Evolutionary conservation across 129 eudicot genomes (phyloP).

Genomic region (Chrysanthemum seticuspe): DNA sequence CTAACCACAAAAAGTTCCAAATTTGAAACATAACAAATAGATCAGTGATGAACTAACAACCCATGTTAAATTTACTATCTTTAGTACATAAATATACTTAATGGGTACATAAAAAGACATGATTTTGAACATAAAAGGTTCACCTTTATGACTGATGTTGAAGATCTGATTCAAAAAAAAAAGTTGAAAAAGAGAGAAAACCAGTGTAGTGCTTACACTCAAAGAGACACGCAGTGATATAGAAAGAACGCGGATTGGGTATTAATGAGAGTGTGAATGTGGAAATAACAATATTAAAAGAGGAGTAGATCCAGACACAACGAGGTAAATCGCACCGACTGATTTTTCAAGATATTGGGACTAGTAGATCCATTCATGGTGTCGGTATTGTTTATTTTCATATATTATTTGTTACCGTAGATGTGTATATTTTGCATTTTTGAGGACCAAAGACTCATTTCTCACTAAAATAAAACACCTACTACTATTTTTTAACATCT

Average conservation of each 20-base stretch:
- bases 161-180: background rate
- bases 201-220: no score
- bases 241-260: slow-evolving; percentile 10
- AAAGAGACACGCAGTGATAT: background rate
- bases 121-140: background rate
- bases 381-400: background rate
- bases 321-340: slow-evolving; percentile 14
- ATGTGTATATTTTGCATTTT: background rate
- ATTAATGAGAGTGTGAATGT: background rate
- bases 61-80: background rate
- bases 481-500: no score
- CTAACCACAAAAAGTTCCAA: background rate
- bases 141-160: background rate
- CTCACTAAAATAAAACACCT: background rate
- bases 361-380: background rate
- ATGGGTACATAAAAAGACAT: background rate
- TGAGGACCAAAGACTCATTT: background rate
- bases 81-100: background rate
- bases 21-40: background rate
- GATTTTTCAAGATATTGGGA: background rate
- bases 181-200: no score
- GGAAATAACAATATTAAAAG: background rate
- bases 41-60: slow-evolving; percentile 7
- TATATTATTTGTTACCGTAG: background rate
- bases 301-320: background rate